Evolutionary conservation across 129 eudicot genomes (phyloP), one percentile per base, ranked within the genome.

Genomic region (Solidago caesia): DNA sequence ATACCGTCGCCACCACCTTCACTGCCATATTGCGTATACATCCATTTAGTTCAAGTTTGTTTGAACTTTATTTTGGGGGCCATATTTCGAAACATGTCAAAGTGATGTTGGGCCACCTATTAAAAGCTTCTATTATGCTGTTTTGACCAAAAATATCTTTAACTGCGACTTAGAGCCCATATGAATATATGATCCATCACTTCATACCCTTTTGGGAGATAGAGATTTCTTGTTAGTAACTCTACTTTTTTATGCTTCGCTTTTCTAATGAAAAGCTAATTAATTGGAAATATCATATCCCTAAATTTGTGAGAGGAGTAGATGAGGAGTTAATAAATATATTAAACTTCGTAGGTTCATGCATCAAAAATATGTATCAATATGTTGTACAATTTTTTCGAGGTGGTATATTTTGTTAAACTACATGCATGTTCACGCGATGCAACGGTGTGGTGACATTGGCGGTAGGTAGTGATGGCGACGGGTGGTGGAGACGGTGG

Each of bases 71-170:
- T 16, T 39, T 52, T 5, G 48, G 52, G 75, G 41, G 64, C 12
- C 52, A 43, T 63, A 47, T 63, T 41, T 47, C 7, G 61, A 63
- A 55, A 62, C 71, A 74, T 39, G 51, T 64, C 16, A 73, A 61
- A 46, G 29, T 49, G 14, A 3, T 8, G 12, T 74, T 29, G 62
- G 62, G 27, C 46, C 64, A 51, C 71, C 49, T 56, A 39, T 9
- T 10, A 16, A 57, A 52, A 58, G 56, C 57, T 13, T 52, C 52
- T 72, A 52, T 75, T 15, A 52, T 65, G 73, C 51, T 51, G 27
- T 42, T 75, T 75, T 75, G 73, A 64, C 65, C 65, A 13, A 15
- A 0, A 56, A 15, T 8, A 15, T 56, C 6, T n/a, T 5, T 44
- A 13, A n/a, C 26, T 73, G 44, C 21, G 44, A 48, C 71, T 15